Evolutionary conservation across 176 grass and related monocot species (phyloP).

Genomic region (Pontederia crassipes): DNA sequence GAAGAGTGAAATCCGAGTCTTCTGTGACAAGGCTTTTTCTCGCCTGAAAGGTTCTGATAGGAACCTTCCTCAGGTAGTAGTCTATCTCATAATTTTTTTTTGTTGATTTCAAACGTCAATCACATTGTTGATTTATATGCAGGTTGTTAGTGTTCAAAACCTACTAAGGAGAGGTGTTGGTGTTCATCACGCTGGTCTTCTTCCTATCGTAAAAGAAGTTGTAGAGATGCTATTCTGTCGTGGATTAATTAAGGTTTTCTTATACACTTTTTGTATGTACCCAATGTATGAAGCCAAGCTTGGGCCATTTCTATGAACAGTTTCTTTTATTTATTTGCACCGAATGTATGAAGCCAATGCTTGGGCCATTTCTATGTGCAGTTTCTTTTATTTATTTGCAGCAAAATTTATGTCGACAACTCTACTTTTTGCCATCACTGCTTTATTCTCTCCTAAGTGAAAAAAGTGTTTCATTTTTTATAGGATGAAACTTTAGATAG

Average conservation of each 20-base stretch:
- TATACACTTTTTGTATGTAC: slow-evolving; percentile 11
- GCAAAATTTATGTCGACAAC: too few species aligned
- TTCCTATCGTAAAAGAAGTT: slow-evolving; percentile 99
- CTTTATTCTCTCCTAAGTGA: too few species aligned
- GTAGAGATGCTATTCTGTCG: slow-evolving; percentile 98
- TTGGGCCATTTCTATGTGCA: too few species aligned
- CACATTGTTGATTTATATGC: slow-evolving; percentile 18
- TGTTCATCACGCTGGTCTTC: slow-evolving; percentile 94
- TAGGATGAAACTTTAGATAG: too few species aligned
- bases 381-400: too few species aligned
- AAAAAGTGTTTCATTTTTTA: too few species aligned
- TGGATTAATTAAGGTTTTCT: slow-evolving; percentile 85
- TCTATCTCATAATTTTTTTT: slow-evolving; percentile 10
- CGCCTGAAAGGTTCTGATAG: slow-evolving; percentile 92
- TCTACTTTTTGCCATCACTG: too few species aligned
- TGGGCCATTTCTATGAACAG: too few species aligned
- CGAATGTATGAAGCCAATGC: too few species aligned
- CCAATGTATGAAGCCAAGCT: not conserved
- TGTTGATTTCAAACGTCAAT: slow-evolving; percentile 5
- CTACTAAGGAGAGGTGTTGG: slow-evolving; percentile 79
- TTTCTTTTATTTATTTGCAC: too few species aligned
- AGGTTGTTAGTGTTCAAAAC: slow-evolving; percentile 82
- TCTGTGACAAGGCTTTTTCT: slow-evolving; percentile 96
- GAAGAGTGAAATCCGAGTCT: slow-evolving; percentile 96
- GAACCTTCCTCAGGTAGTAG: slow-evolving; percentile 78